Percentiles rank a stretch among this genome's conserved stretches.
These are phyloP conservation scores for Aspergillus sp. DNA, from an alignment of 2,329 filamentous ascomycete genomes.

Conservation along the genomic window DNA sequence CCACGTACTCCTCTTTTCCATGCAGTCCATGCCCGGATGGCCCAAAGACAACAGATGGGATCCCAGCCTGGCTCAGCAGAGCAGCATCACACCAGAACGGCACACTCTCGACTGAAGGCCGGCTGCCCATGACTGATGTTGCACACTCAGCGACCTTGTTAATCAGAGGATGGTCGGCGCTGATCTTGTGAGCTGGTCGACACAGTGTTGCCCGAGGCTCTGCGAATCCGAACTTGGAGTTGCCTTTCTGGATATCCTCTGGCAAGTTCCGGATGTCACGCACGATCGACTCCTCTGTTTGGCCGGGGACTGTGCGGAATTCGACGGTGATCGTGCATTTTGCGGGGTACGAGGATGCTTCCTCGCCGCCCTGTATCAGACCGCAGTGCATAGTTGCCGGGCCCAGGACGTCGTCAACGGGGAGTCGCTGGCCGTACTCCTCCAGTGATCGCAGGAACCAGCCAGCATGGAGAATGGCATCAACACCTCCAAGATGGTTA, in stretches of 20 bases:
- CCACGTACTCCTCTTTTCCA: slow-evolving; percentile 52
- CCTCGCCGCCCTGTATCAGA: slow-evolving; percentile 52
- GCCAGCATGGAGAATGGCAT: slow-evolving; percentile 52
- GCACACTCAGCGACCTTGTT: slow-evolving; percentile 31
- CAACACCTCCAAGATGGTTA: slow-evolving; percentile 45
- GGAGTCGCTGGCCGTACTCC: slow-evolving; percentile 40
- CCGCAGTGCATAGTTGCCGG: slow-evolving; percentile 49
- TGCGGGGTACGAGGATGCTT: slow-evolving; percentile 53
- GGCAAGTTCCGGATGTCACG: slow-evolving; percentile 42
- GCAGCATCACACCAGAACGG: slow-evolving; percentile 56
- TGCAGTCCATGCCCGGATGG: slow-evolving; percentile 52
- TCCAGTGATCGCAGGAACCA: slow-evolving; percentile 50
- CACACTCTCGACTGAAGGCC: slow-evolving; percentile 28
- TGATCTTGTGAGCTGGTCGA: slow-evolving; percentile 46
- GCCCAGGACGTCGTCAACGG: slow-evolving; percentile 36
- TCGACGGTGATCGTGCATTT: slow-evolving; percentile 52
- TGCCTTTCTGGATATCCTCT: slow-evolving; percentile 28
- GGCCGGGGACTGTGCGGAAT: slow-evolving; percentile 48
- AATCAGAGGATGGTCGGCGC: slow-evolving; percentile 43
- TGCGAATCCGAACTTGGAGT: slow-evolving; percentile 42
- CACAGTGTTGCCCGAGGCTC: slow-evolving; percentile 42
- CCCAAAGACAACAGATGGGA: slow-evolving; percentile 50
- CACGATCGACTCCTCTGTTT: slow-evolving; percentile 41
- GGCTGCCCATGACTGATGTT: slow-evolving; percentile 24
- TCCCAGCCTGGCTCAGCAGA: slow-evolving; percentile 45